phyloP scores from a whole-genome alignment of 805 yeast species.

The Debaryomyces maramus region DNA sequence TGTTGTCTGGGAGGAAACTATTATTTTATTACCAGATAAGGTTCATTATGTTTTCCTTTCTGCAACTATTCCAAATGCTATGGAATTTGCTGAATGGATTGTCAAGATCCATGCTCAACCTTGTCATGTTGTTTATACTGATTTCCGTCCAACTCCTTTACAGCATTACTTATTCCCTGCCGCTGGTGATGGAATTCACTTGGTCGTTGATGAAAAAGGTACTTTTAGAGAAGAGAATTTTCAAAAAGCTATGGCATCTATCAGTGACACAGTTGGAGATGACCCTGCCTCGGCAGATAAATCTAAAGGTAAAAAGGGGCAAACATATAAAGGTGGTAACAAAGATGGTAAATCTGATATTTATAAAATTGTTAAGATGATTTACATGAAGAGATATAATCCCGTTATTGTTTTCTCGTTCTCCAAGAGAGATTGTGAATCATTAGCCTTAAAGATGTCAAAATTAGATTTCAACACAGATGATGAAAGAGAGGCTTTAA shows the following conservation, averaged over 20 bases:
- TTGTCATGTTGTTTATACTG: conserved; percentile 97
- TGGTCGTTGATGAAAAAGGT: conserved; percentile 97
- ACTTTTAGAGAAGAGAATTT: conserved; percentile 95
- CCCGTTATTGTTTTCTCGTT: conserved; percentile 99
- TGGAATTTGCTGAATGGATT: conserved; percentile 99
- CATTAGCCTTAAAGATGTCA: conserved; percentile 91
- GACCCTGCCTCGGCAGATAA: conserved; percentile 65
- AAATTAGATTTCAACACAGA: conserved; percentile 91
- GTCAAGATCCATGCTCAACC: conserved; percentile 94
- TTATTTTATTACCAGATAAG: conserved; percentile 91
- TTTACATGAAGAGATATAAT: conserved; percentile 92
- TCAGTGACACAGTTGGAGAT: conserved; percentile 79
- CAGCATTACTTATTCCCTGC: conserved; percentile 98
- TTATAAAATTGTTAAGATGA: conserved; percentile 95
- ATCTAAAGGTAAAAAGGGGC: conserved; percentile 71
- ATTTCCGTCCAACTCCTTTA: conserved; percentile 97
- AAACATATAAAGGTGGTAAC: conserved; percentile 83
- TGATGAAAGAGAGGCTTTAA: conserved; percentile 88
- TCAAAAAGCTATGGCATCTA: conserved; percentile 97
- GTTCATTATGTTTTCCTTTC: conserved; percentile 91
- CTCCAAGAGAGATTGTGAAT: conserved; percentile 94
- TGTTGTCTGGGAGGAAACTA: conserved; percentile 99
- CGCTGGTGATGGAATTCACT: conserved; percentile 96
- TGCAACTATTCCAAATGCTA: conserved; percentile 96
- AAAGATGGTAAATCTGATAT: conserved; percentile 80